Conservation (phyloP, 192 early-diverging fungal species). For the Phycomyces nitens region DNA sequence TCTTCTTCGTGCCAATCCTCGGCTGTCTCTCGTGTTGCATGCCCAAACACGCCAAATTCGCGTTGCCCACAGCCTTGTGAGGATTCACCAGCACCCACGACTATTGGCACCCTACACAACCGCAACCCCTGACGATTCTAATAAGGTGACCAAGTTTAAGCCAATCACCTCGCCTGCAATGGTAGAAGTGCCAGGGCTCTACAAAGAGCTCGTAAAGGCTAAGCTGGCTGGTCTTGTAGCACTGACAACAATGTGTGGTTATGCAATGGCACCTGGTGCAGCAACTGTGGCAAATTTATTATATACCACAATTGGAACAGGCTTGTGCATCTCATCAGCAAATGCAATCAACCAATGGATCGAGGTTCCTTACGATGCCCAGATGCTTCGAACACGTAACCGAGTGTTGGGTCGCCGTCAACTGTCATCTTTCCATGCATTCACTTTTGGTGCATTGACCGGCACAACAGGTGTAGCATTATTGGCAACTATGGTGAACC, state of each 20-base stretch:
- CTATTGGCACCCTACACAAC: neutral
- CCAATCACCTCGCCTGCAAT: constrained; percentile 24
- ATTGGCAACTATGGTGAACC: constrained; percentile 80
- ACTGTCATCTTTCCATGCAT: constrained; percentile 73
- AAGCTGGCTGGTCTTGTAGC: constrained; percentile 87
- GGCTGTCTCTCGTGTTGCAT: no score
- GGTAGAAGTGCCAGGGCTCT: constrained; percentile 39
- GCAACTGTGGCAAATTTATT: constrained; percentile 59
- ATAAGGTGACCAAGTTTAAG: constrained; percentile 35
- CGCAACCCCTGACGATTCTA: neutral
- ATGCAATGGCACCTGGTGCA: constrained; percentile 84
- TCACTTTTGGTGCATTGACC: constrained; percentile 63
- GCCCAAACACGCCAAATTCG: no score
- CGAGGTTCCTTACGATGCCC: constrained; percentile 93
- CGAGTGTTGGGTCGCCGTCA: constrained; percentile 79
- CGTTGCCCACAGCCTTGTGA: no score
- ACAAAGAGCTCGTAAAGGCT: constrained; percentile 80
- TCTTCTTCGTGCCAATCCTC: no score
- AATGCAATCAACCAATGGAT: constrained; percentile 97
- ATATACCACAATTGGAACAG: constrained; percentile 81
- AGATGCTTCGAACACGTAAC: constrained; percentile 92
- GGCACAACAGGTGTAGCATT: constrained; percentile 64
- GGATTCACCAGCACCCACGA: neutral
- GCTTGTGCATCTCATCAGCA: constrained; percentile 83
- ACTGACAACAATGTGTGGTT: constrained; percentile 92